Evolutionary conservation across 257 asterid species (phyloP).

Genomic region (Thymus quinquecostatus): DNA sequence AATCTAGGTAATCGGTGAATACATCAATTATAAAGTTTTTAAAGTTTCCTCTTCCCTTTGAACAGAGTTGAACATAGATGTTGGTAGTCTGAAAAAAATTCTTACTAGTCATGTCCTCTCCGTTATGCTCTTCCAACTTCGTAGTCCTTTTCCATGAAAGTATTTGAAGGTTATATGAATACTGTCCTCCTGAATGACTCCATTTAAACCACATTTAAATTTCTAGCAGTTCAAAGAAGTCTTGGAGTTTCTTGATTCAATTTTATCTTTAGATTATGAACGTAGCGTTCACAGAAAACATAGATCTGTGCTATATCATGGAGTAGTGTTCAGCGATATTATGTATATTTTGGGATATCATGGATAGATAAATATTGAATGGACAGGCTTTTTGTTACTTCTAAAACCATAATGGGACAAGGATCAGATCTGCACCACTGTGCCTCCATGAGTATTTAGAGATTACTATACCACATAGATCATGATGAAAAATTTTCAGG

Average conservation of each 20-base stretch:
- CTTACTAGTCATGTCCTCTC: background rate
- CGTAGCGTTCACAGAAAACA: background rate
- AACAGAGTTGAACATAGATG: background rate
- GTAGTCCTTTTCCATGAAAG: background rate
- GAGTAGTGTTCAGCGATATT: background rate
- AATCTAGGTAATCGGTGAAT: background rate
- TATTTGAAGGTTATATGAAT: background rate
- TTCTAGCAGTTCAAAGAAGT: background rate
- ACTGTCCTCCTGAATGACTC: background rate
- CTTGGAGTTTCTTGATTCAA: constrained; percentile 4
- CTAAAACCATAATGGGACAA: background rate
- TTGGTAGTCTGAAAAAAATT: background rate
- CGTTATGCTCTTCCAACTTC: constrained; percentile 6
- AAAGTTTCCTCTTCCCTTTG: background rate
- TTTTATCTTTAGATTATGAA: background rate
- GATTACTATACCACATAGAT: background rate
- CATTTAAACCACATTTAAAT: background rate
- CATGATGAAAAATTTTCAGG: no score
- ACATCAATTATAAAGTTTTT: background rate
- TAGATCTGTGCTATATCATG: background rate
- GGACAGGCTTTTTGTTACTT: background rate
- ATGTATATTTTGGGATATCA: background rate
- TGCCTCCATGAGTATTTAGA: background rate
- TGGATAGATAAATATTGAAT: background rate
- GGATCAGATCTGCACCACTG: constrained; percentile 8